Evolutionary conservation across 2,329 filamentous ascomycete genomes (phyloP).

Genomic region (Fusarium graminum): DNA sequence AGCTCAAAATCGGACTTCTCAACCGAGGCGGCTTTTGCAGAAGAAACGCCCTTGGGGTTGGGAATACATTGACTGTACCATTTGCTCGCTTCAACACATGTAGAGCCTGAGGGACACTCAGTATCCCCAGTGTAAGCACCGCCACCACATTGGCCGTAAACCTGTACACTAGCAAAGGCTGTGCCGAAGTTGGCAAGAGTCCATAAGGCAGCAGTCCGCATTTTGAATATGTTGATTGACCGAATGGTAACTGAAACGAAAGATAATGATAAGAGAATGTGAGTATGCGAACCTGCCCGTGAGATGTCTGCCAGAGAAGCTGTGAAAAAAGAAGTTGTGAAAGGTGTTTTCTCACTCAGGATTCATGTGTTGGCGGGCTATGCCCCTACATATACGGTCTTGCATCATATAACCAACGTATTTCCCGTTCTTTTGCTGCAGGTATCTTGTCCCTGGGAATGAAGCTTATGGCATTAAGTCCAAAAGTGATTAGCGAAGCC

Average conservation of each 20-base stretch:
- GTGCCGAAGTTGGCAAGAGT: conserved; percentile 39
- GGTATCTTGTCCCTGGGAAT: conserved; percentile 7
- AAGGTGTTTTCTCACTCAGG: conserved; percentile 10
- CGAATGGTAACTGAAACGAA: conserved; percentile 11
- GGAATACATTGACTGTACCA: conserved; percentile 45
- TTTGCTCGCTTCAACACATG: conserved; percentile 35
- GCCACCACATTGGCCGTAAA: conserved; percentile 39
- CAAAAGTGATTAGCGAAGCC: background rate
- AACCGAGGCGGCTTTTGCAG: conserved; percentile 6
- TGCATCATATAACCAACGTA: background rate
- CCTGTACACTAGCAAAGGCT: conserved; percentile 37
- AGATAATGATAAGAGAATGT: conserved; percentile 24
- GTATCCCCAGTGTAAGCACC: conserved; percentile 30
- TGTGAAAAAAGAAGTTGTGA: conserved; percentile 32
- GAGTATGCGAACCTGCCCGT: conserved; percentile 30
- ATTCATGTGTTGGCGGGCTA: background rate
- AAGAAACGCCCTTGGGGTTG: conserved; percentile 2
- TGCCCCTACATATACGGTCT: conserved; percentile 20
- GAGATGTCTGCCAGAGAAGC: conserved; percentile 12
- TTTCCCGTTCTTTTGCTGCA: background rate
- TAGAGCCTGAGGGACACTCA: conserved; percentile 34
- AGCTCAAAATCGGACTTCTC: conserved; percentile 12
- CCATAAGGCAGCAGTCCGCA: conserved; percentile 37
- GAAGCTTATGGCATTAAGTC: conserved; percentile 3
- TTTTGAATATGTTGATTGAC: conserved; percentile 19